Conservation (phyloP, 2,329 filamentous ascomycete genomes). For the Cladosporium sp. region DNA sequence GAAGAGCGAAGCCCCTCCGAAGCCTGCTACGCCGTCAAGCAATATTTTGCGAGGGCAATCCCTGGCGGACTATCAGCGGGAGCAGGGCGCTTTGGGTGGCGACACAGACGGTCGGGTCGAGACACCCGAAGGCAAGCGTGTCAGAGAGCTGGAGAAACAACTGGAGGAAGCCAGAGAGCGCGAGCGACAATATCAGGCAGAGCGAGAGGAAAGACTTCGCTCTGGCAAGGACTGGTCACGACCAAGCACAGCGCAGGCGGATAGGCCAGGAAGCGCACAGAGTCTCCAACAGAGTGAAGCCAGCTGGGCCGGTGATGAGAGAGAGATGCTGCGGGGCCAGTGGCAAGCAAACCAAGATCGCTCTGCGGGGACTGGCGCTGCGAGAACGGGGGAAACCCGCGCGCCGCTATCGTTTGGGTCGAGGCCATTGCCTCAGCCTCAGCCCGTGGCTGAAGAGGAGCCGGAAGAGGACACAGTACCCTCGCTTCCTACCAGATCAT, state of each 20-base stretch:
- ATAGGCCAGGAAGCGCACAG: slow-evolving; percentile 32
- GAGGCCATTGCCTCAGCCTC: slow-evolving; percentile 46
- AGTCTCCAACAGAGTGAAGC: slow-evolving; percentile 50
- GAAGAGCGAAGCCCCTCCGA: slow-evolving; percentile 58
- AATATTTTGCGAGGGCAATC: slow-evolving; percentile 74
- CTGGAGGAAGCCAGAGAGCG: slow-evolving; percentile 64
- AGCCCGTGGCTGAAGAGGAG: not conserved
- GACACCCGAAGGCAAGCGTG: slow-evolving; percentile 59
- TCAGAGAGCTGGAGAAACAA: slow-evolving; percentile 75
- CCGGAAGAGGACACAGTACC: slow-evolving; percentile 7
- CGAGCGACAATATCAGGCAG: slow-evolving; percentile 60
- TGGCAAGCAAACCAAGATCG: slow-evolving; percentile 42
- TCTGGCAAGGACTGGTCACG: slow-evolving; percentile 34
- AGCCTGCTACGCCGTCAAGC: slow-evolving; percentile 37
- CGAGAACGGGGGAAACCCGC: slow-evolving; percentile 24
- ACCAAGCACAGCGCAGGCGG: slow-evolving; percentile 28
- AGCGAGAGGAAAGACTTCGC: slow-evolving; percentile 51
- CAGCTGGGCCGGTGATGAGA: slow-evolving; percentile 65
- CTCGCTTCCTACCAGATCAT: slow-evolving; percentile 2
- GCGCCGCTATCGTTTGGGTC: slow-evolving; percentile 31
- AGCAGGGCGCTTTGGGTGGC: slow-evolving; percentile 46
- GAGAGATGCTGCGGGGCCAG: slow-evolving; percentile 58
- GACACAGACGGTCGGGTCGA: slow-evolving; percentile 36
- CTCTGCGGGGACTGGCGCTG: slow-evolving; percentile 12
- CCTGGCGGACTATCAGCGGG: slow-evolving; percentile 79